Evolutionary conservation across 2,329 filamentous ascomycete species (phyloP).

Genomic region (Fusarium longipes): DNA sequence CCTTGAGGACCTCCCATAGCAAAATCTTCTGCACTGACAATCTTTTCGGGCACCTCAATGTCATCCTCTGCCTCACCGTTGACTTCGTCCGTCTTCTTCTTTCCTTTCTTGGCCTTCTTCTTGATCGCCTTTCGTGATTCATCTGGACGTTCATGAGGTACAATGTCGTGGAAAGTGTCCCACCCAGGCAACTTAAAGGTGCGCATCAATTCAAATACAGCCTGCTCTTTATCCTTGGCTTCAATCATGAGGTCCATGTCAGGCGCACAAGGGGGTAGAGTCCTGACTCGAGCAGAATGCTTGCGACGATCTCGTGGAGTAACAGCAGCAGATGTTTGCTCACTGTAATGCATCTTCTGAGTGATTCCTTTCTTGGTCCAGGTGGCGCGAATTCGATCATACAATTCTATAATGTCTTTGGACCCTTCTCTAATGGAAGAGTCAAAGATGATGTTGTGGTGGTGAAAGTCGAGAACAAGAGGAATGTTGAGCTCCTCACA

Average conservation of each 20-base stretch:
- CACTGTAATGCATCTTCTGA: conserved; percentile 98
- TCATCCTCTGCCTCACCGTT: conserved; percentile 54
- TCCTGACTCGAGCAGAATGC: conserved; percentile 82
- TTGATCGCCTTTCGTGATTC: conserved; percentile 67
- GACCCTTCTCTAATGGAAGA: conserved; percentile 82
- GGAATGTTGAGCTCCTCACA: conserved; percentile 97
- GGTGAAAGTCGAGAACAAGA: conserved; percentile 90
- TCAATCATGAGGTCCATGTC: conserved; percentile 99
- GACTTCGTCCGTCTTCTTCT: conserved; percentile 51
- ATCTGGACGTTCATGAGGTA: conserved; percentile 80
- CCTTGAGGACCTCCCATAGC: conserved; percentile 87
- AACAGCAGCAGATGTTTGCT: conserved; percentile 72
- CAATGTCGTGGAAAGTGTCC: conserved; percentile 78
- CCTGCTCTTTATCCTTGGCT: conserved; percentile 97
- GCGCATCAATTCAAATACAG: conserved; percentile 93
- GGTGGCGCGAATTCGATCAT: conserved; percentile 80
- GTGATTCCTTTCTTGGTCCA: conserved; percentile 87
- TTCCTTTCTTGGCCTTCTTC: conserved; percentile 55
- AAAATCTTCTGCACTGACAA: conserved; percentile 74
- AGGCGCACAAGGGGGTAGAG: conserved; percentile 81
- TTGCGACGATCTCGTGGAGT: conserved; percentile 84
- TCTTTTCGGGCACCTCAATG: conserved; percentile 53
- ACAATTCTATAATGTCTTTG: conserved; percentile 79
- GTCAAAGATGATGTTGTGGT: conserved; percentile 95
- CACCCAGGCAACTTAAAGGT: conserved; percentile 86